These are phyloP conservation scores for Ogataea wickerhamii DNA, from an alignment of 805 yeast species.

Conservation along the genomic window DNA sequence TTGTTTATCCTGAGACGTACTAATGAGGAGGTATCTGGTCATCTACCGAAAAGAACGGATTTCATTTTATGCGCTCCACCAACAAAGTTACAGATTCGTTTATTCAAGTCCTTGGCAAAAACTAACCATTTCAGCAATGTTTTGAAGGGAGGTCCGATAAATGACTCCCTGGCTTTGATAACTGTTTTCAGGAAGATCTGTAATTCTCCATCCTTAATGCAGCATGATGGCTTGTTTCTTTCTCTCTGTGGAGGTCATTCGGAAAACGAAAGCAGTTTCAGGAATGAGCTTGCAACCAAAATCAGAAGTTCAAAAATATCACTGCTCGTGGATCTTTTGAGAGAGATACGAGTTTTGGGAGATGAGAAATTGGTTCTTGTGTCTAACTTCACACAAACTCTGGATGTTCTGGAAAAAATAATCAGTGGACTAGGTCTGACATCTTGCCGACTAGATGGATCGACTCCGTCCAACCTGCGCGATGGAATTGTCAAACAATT, in stretches of 20 bases:
- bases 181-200: slow-evolving; percentile 76
- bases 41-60: slow-evolving; percentile 73
- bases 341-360: slow-evolving; percentile 38
- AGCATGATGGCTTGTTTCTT: slow-evolving; percentile 45
- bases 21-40: slow-evolving; percentile 48
- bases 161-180: slow-evolving; percentile 62
- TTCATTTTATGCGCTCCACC: slow-evolving; percentile 76
- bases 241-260: slow-evolving; percentile 23
- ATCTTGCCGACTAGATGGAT: slow-evolving; percentile 75
- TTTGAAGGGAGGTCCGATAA: slow-evolving; percentile 27
- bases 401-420: slow-evolving; percentile 67
- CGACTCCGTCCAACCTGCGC: slow-evolving; percentile 66
- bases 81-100: slow-evolving; percentile 50
- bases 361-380: slow-evolving; percentile 80
- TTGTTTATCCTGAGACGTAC: slow-evolving; percentile 73
- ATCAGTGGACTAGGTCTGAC: slow-evolving; percentile 46
- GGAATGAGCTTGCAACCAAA: slow-evolving; percentile 30
- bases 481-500: slow-evolving; percentile 65
- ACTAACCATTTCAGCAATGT: slow-evolving; percentile 35
- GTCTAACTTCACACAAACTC: slow-evolving; percentile 83
- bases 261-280: slow-evolving; percentile 21
- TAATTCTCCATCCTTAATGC: slow-evolving; percentile 69
- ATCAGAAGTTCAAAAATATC: slow-evolving; percentile 60
- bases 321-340: slow-evolving; percentile 54
- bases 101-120: slow-evolving; percentile 50